Conservation (phyloP, 441 rosid species). For the Jatropha podagrica region DNA sequence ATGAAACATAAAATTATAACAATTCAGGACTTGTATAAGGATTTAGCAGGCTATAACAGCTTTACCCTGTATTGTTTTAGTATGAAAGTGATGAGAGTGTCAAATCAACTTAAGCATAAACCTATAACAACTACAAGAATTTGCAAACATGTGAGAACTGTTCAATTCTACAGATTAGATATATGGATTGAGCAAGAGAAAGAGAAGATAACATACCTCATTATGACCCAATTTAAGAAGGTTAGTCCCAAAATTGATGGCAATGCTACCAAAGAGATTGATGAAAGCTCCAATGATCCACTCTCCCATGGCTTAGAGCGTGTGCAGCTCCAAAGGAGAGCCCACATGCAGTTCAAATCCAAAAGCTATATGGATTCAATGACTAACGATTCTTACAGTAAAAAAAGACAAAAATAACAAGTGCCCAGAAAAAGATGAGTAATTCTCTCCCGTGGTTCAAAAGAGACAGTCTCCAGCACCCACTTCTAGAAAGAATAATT, state of each 20-base stretch:
- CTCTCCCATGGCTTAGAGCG: slow-evolving; percentile 76
- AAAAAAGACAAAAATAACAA: slow-evolving; percentile 1
- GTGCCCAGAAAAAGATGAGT: neutral
- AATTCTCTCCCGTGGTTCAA: slow-evolving; percentile 3
- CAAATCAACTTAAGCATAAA: neutral
- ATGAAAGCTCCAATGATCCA: slow-evolving; percentile 98
- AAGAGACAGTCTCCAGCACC: neutral
- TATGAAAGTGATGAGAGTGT: neutral
- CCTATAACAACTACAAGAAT: neutral
- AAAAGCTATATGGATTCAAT: neutral
- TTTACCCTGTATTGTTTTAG: neutral
- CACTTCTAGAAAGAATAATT: neutral
- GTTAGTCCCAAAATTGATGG: slow-evolving; percentile 97
- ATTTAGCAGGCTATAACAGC: neutral
- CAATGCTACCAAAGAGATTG: slow-evolving; percentile 92
- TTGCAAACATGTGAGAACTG: slow-evolving; percentile 15
- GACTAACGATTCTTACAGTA: neutral
- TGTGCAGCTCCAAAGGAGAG: slow-evolving; percentile 33
- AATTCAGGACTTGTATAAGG: neutral
- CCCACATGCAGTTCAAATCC: slow-evolving; percentile 32
- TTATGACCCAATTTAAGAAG: slow-evolving; percentile 96
- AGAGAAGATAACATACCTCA: slow-evolving; percentile 52
- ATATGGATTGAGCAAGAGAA: neutral
- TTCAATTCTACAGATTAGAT: neutral
- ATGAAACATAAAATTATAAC: neutral